phyloP scores from a whole-genome alignment of 2,329 filamentous ascomycete genomes.

The Onygenales sp. region DNA sequence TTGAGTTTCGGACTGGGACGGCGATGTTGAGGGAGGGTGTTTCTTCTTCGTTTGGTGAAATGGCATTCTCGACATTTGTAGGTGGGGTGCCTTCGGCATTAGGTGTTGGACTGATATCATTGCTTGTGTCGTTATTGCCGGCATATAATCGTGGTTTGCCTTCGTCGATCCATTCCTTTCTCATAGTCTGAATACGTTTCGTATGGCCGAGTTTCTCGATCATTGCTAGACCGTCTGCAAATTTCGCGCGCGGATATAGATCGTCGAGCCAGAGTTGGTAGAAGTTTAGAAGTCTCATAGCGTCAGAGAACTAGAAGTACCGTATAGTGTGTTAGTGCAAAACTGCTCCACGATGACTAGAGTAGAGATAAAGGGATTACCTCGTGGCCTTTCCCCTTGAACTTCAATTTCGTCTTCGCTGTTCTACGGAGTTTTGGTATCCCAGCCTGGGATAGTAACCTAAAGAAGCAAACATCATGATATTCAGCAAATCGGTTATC shows the following conservation, averaged over 20 bases:
- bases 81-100: neutral
- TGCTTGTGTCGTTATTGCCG: slow-evolving; percentile 2
- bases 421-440: slow-evolving; percentile 71
- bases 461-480: slow-evolving; percentile 22
- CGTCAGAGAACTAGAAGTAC: slow-evolving; percentile 63
- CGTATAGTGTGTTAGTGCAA: neutral
- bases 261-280: slow-evolving; percentile 98
- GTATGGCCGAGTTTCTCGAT: slow-evolving; percentile 91
- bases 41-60: neutral
- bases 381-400: slow-evolving; percentile 93
- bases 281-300: slow-evolving; percentile 69
- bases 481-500: neutral
- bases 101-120: neutral
- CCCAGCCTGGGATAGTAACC: slow-evolving; percentile 71
- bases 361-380: slow-evolving; percentile 33
- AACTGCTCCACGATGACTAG: neutral
- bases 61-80: neutral
- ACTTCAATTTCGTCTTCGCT: slow-evolving; percentile 59
- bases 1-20: neutral
- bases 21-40: neutral
- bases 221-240: slow-evolving; percentile 78
- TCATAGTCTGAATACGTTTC: slow-evolving; percentile 62
- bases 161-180: slow-evolving; percentile 78
- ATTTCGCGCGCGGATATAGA: slow-evolving; percentile 87
- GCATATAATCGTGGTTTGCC: slow-evolving; percentile 26